Evolutionary conservation across 805 yeast genomes (phyloP).

Genomic region (Lachancea dasiensis): DNA sequence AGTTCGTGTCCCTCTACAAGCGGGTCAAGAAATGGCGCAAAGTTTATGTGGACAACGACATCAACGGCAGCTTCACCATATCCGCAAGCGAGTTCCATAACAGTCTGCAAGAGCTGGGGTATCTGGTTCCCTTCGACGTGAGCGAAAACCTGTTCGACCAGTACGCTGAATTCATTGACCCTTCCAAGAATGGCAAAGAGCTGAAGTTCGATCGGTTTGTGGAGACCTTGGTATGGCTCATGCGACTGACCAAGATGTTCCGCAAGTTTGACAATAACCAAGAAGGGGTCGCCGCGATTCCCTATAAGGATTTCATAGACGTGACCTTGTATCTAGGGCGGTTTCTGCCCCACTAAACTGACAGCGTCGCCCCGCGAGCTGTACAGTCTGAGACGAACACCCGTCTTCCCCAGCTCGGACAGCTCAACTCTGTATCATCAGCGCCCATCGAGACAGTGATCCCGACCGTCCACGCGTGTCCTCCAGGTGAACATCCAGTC

Average conservation of each 20-base stretch:
- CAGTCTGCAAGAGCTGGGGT: conserved; percentile 31
- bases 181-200: conserved; percentile 29
- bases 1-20: conserved; percentile 31
- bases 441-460: too few species aligned
- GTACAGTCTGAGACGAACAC: too few species aligned
- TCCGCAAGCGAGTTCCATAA: conserved; percentile 30
- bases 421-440: too few species aligned
- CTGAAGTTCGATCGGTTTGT: conserved; percentile 77
- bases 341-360: conserved; percentile 25
- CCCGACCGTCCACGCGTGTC: too few species aligned
- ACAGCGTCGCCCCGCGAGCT: neutral
- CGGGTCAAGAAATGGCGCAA: conserved; percentile 33
- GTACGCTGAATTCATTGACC: conserved; percentile 30
- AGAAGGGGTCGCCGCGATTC: conserved; percentile 64
- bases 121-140: conserved; percentile 31
- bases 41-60: conserved; percentile 33
- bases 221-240: conserved; percentile 69
- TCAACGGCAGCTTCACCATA: conserved; percentile 30
- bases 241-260: conserved; percentile 72
- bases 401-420: too few species aligned
- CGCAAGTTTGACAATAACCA: conserved; percentile 69
- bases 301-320: conserved; percentile 60
- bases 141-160: conserved; percentile 34
- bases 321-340: conserved; percentile 39
- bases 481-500: too few species aligned